Conservation (phyloP, 805 yeast species). For the Dipodascus albidus region DNA sequence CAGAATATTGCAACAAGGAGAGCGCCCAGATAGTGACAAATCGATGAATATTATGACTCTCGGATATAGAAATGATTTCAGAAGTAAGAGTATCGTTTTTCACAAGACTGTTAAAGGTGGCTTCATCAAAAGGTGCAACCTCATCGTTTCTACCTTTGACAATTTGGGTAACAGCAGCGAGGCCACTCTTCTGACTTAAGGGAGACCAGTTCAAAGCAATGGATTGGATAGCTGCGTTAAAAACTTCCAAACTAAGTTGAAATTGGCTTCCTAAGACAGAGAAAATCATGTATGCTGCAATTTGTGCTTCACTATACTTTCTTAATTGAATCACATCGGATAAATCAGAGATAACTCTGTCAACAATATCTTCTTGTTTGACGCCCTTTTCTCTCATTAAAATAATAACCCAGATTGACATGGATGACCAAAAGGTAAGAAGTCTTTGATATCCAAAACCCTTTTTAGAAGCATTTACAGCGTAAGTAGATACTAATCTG, state of each 20-base stretch:
- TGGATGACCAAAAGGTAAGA: conserved; percentile 68
- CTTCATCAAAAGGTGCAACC: conserved; percentile 11
- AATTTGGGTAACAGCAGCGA: conserved; percentile 25
- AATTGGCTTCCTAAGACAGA: conserved; percentile 68
- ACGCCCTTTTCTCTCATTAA: conserved; percentile 35
- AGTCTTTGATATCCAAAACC: conserved; percentile 54
- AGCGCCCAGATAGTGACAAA: conserved; percentile 34
- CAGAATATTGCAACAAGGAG: conserved; percentile 34
- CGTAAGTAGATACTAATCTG: conserved; percentile 50
- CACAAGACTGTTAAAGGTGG: conserved; percentile 10
- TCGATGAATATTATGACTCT: conserved; percentile 27
- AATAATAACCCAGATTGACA: conserved; percentile 56
- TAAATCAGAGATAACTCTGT: conserved; percentile 23
- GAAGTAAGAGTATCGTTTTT: conserved; percentile 14
- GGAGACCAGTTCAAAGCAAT: conserved; percentile 36
- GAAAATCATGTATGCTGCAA: conserved; percentile 73
- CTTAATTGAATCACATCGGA: conserved; percentile 21
- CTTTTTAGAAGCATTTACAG: conserved; percentile 38
- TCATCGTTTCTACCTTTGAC: conserved; percentile 14
- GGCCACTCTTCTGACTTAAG: conserved; percentile 20
- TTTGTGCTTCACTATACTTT: conserved; percentile 45
- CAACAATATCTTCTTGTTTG: conserved; percentile 25
- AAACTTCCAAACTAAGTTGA: conserved; percentile 43
- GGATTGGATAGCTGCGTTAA: conserved; percentile 51
- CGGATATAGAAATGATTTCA: conserved; percentile 18